Evolutionary conservation across 495 filamentous ascomycete species (phyloP).

Genomic region (Xylaria grammica): DNA sequence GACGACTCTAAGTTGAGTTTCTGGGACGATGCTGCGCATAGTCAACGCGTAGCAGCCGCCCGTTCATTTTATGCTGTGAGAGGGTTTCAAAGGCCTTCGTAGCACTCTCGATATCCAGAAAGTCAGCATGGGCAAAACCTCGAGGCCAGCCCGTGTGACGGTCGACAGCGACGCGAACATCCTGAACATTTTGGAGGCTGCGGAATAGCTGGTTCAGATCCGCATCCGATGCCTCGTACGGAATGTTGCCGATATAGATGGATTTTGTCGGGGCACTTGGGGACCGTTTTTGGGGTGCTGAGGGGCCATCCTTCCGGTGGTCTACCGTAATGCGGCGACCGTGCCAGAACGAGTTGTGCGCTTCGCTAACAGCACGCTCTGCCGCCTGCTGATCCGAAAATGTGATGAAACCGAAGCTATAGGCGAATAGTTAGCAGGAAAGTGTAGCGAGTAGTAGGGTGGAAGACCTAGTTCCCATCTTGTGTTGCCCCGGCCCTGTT

Average conservation of each 20-base stretch:
- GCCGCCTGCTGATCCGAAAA: slow-evolving; percentile 65
- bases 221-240: slow-evolving; percentile 85
- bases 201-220: slow-evolving; percentile 85
- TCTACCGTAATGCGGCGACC: slow-evolving; percentile 76
- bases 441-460: slow-evolving; percentile 3
- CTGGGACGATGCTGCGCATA: slow-evolving; percentile 50
- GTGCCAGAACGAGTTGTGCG: slow-evolving; percentile 74
- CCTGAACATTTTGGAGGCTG: slow-evolving; percentile 70
- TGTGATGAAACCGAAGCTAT: slow-evolving; percentile 79
- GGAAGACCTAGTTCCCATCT: neutral
- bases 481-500: too few species aligned
- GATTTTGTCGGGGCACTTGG: slow-evolving; percentile 60
- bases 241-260: slow-evolving; percentile 88
- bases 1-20: neutral
- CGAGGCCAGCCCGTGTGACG: slow-evolving; percentile 82
- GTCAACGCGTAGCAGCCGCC: slow-evolving; percentile 69
- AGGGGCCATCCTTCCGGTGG: slow-evolving; percentile 33
- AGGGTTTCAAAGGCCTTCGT: slow-evolving; percentile 62
- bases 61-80: slow-evolving; percentile 61
- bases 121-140: slow-evolving; percentile 92
- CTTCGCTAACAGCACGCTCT: slow-evolving; percentile 62
- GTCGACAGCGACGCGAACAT: slow-evolving; percentile 90
- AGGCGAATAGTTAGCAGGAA: slow-evolving; percentile 32
- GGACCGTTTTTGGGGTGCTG: neutral
- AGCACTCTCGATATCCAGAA: slow-evolving; percentile 69